Evolutionary conservation across 192 early-diverging fungal genomes (phyloP).

Genomic region (Coemansia sp.): DNA sequence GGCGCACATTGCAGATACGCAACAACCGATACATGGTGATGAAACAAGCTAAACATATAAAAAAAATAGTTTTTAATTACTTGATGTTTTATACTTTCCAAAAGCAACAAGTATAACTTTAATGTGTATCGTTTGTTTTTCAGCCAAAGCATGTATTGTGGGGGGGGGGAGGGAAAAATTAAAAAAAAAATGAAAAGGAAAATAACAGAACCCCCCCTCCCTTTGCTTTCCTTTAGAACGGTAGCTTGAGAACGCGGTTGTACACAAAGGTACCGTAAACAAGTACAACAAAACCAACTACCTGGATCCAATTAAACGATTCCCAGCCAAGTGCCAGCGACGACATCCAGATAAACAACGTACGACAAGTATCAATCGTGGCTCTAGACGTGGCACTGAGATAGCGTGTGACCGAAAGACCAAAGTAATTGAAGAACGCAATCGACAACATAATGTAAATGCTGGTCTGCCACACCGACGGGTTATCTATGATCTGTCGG

Average conservation of each 20-base stretch:
- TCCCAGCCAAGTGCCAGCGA: conserved; percentile 95
- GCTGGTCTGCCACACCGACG: conserved; percentile 67
- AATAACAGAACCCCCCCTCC: too few species aligned
- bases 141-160: too few species aligned
- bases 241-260: conserved; percentile 80
- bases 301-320: conserved; percentile 85
- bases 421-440: conserved; percentile 97
- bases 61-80: too few species aligned
- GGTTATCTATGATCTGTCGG: conserved; percentile 66
- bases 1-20: too few species aligned
- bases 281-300: conserved; percentile 77
- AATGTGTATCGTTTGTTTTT: too few species aligned
- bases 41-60: too few species aligned
- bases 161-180: too few species aligned
- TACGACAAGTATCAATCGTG: conserved; percentile 96
- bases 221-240: conserved; percentile 31
- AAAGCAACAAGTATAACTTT: too few species aligned
- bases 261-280: conserved; percentile 87
- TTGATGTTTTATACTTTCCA: too few species aligned
- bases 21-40: too few species aligned
- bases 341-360: conserved; percentile 94
- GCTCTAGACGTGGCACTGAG: conserved; percentile 88
- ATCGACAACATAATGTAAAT: conserved; percentile 89
- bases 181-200: too few species aligned
- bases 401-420: conserved; percentile 83